Conservation (phyloP, 352 stramenopile genomes). For the Halophytophthora polymorphica region DNA sequence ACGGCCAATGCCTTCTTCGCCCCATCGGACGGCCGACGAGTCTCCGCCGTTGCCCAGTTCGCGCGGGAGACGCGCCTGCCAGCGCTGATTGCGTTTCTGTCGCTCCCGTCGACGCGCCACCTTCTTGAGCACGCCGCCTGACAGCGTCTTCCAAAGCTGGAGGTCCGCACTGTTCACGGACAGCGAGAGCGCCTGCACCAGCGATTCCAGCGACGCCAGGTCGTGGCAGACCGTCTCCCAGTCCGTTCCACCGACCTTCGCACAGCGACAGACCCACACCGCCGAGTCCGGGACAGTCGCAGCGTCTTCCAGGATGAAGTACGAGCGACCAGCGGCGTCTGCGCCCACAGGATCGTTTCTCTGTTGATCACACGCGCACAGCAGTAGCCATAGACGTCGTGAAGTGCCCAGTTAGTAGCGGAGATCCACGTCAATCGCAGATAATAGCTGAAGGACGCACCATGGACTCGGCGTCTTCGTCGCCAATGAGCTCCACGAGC, state of each 20-base stretch:
- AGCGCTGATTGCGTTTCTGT: conserved; percentile 32
- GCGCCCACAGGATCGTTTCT: conserved; percentile 44
- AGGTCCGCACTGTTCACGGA: conserved; percentile 47
- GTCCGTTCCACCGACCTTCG: conserved; percentile 25
- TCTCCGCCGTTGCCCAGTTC: conserved; percentile 34
- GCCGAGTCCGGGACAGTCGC: conserved; percentile 46
- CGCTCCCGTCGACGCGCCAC: conserved; percentile 49
- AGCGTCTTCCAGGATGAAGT: conserved; percentile 65
- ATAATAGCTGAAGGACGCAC: conserved; percentile 10
- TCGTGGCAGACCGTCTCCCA: conserved; percentile 69
- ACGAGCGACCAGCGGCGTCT: conserved; percentile 44
- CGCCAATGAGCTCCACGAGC: conserved; percentile 52
- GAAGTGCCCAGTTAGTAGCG: not conserved
- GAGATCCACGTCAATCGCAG: not conserved
- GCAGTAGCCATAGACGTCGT: not conserved
- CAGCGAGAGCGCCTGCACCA: conserved; percentile 46
- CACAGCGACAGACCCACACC: conserved; percentile 60
- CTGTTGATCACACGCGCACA: conserved; percentile 17
- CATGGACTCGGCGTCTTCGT: conserved; percentile 47
- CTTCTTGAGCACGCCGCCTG: conserved; percentile 40
- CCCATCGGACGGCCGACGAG: conserved; percentile 17
- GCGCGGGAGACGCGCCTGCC: conserved; percentile 37
- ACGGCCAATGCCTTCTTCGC: conserved; percentile 25
- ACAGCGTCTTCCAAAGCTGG: conserved; percentile 50
- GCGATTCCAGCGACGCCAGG: conserved; percentile 44